phyloP scores from a whole-genome alignment of 2,329 filamentous ascomycete species.

The Reticulascus tulasneorum region DNA sequence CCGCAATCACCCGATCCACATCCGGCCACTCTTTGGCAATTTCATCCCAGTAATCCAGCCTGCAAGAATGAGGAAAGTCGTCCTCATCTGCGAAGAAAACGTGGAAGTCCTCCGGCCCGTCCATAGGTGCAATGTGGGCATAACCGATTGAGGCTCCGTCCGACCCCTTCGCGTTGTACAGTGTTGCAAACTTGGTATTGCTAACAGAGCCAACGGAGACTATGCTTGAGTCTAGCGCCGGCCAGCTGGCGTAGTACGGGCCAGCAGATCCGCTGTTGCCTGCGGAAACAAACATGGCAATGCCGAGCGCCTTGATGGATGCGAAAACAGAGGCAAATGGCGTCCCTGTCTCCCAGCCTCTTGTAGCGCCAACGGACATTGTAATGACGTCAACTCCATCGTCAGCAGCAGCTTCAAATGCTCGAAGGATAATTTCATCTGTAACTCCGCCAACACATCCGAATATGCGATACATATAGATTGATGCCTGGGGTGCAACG shows the following conservation, averaged over 20 bases:
- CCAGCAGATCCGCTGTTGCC: conserved; percentile 7
- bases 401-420: conserved; percentile 5
- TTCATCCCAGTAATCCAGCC: too few species aligned
- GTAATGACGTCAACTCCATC: conserved; percentile 8
- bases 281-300: conserved; percentile 6
- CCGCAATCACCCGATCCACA: too few species aligned
- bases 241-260: conserved; percentile 5
- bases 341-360: conserved; percentile 6
- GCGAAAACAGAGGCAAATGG: conserved; percentile 5
- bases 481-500: conserved; percentile 23
- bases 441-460: conserved; percentile 4
- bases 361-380: conserved; percentile 8
- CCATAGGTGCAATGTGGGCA: conserved; percentile 5
- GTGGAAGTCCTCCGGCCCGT: neutral
- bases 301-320: conserved; percentile 8
- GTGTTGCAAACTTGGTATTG: conserved; percentile 3
- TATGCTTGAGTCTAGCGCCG: conserved; percentile 3
- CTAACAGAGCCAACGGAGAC: conserved; percentile 9
- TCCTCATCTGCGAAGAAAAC: conserved; percentile 9
- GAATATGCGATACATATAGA: conserved; percentile 18
- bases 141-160: conserved; percentile 7
- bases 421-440: conserved; percentile 8
- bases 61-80: too few species aligned
- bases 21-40: too few species aligned
- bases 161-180: conserved; percentile 8